A percentile compares a stretch with the other conserved stretches of the same genome.
phyloP scores from a whole-genome alignment of 192 early-diverging fungal genomes.

The Globomyces pollinis-pini region DNA sequence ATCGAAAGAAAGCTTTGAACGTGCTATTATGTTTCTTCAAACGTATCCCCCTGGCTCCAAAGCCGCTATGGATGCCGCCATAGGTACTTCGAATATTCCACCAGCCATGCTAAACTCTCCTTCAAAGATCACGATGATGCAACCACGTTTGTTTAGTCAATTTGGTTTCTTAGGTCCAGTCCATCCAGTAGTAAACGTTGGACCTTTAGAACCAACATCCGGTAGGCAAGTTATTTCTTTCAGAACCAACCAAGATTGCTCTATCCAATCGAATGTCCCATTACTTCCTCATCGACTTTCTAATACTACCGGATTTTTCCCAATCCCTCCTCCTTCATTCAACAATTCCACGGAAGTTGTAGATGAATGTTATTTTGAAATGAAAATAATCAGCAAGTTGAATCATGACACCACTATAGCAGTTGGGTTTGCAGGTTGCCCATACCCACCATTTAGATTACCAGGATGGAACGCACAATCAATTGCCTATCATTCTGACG shows the following conservation, averaged over 20 bases:
- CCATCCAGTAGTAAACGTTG: background rate
- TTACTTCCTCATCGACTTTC: background rate
- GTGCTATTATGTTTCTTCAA: background rate
- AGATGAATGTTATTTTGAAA: background rate
- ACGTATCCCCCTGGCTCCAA: background rate
- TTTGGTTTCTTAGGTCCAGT: background rate
- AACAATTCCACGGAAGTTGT: background rate
- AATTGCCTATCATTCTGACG: background rate
- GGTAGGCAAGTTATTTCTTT: background rate
- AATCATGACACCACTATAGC: background rate
- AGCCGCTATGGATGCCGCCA: background rate
- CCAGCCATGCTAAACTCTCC: background rate
- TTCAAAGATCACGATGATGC: background rate
- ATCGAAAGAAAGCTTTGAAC: background rate
- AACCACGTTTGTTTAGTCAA: background rate
- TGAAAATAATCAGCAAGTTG: background rate
- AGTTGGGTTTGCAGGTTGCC: slow-evolving; percentile 1
- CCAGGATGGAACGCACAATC: background rate
- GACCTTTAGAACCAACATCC: background rate
- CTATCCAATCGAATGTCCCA: background rate
- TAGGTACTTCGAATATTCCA: background rate
- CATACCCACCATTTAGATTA: background rate
- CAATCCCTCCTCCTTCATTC: background rate
- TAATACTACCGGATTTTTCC: background rate
- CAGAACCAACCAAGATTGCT: background rate